Evolutionary conservation across 2,329 filamentous ascomycete genomes (phyloP), one percentile per base, ranked within the genome.

Genomic region (Myriosclerotinia curreyana): DNA sequence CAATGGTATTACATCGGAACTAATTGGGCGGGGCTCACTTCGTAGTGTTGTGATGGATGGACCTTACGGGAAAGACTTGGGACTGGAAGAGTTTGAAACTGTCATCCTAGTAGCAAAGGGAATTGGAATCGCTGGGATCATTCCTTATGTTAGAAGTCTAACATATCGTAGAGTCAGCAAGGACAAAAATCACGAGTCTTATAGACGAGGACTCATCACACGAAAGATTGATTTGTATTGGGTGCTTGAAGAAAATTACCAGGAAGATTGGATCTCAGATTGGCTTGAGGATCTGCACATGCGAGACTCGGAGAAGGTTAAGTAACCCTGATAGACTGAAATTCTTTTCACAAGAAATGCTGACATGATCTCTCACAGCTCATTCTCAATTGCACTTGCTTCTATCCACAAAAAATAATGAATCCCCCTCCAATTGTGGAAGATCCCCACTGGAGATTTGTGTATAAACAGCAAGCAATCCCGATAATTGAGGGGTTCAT

Each of bases 71-170:
- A 42, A 59, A 36, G 56, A 69, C 48, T 42, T 65, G 9, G 36
- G 55, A 15, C 53, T 69, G 3, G 46, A 68, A 44, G 28, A 55
- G 20, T 70, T 64, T 59, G 62, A 70, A 15, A 68, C 51, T 5
- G 67, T 69, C 17, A 62, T 70, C 12, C 58, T 70, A 8, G 40
- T 67, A 40, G 65, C 61, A 14, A 66, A 69, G 40, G 69, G 67
- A 28, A 69, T 69, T 22, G 65, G 67, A 15, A 70, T 70, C 38
- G 62, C 60, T 12, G 68, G 69, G 12, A 58, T 70, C 22, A 60
- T 70, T 31, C 50, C 63, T 15, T 69, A 69, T 60, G 56, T 56
- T 15, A 48, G 42, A 2, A 46, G 60, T 52, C 8, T 66, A 25
- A 50, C n/a, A 42, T 28, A 51, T n/a, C 20, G 25, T 15, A 51